Evolutionary conservation across 2,329 filamentous ascomycete species (phyloP), one percentile per base, ranked within the genome.

Genomic region (Zalaria obscura): DNA sequence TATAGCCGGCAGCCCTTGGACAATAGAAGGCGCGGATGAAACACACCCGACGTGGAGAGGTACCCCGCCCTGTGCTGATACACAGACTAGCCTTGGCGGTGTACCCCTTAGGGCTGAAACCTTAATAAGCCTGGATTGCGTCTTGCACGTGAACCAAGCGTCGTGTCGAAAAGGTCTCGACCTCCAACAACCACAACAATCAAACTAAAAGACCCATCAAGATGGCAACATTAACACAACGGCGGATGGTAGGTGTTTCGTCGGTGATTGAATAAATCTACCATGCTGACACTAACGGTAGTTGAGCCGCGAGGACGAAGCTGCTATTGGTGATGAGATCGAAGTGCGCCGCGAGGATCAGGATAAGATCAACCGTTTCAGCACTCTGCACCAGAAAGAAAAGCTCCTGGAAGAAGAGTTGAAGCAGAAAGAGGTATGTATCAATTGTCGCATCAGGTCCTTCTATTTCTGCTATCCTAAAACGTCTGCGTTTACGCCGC

Each of bases 361-460:
- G 64, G 88, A 96, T 67, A 93, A 91, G 67, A 98, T 98, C 76
- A 98, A 98, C 67, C 81, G 79, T 50, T 98, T 98, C 71, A 95
- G 88, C 63, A 80, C 87, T 36, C 70, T 98, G 48, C 91, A 98
- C 61, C 86, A 93, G 59, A 81, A 84, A 40, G 83, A 94, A 60
- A 72, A 82, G 29, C 63, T 71, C 3, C 61, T 96, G 3, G 80
- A 93, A 57, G 87, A 93, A 38, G 78, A 91, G 52, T 65, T 96
- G 49, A 81, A 82, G 57, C 61, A 65, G 4, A 95, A 93, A 61
- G 78, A 78, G 60, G 89, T 88, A 60, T 46, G 76, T 62, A n/a
- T 35, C 25, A 9, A 9, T 28, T 10, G 10, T 10, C 36, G 9
- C 26, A n/a, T 26, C 5, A 41, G 25, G 5, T n/a, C 8, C 38